Evolutionary conservation across 805 yeast species (phyloP).

Genomic region (Zygosaccharomyces gambellarensis): DNA sequence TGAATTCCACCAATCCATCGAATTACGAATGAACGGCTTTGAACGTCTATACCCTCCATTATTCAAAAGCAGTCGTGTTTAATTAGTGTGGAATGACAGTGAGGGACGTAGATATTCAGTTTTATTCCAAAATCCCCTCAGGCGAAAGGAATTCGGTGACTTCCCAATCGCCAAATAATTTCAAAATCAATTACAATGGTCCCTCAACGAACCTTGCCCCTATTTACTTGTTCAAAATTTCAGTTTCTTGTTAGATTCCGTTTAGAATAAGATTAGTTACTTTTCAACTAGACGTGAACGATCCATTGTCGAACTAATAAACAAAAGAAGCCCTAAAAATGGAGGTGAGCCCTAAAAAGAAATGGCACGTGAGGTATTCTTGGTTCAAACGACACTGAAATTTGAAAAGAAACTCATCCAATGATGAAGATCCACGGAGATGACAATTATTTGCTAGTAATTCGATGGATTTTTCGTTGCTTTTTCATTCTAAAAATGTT

Average conservation of each 20-base stretch:
- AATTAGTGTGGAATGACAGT: background rate
- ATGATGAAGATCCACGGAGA: no score
- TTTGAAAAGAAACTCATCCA: no score
- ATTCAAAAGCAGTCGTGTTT: background rate
- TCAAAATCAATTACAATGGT: background rate
- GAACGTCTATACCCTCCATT: constrained; percentile 90
- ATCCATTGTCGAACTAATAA: background rate
- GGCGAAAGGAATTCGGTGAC: background rate
- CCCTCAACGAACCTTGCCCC: background rate
- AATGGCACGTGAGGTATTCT: background rate
- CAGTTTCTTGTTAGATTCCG: background rate
- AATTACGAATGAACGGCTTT: constrained; percentile 80
- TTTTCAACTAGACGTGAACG: background rate
- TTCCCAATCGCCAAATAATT: background rate
- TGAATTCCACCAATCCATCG: constrained; percentile 85
- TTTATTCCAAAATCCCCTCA: background rate
- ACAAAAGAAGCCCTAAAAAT: background rate
- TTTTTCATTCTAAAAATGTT: no score
- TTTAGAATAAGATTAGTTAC: background rate
- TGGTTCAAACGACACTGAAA: no score
- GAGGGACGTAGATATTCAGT: background rate
- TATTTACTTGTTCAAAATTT: background rate
- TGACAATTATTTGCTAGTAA: no score
- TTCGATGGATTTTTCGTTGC: no score
- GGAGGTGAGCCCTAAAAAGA: background rate